Evolutionary conservation across 257 asterid genomes (phyloP), one percentile per base, ranked within the genome.

Genomic region (Salvia hispanica): DNA sequence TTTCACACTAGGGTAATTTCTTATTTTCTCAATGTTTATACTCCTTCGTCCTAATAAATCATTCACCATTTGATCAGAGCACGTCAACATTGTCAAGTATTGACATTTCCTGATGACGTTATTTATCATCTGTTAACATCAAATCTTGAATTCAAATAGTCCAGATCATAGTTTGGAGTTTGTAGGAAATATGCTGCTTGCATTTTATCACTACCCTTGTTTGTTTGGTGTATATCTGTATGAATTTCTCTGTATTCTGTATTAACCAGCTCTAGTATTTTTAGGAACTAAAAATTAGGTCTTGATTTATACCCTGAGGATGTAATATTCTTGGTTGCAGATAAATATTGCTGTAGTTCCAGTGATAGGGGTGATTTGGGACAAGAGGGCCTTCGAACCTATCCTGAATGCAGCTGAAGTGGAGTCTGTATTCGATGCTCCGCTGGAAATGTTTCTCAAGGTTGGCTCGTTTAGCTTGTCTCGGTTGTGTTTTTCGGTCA

Each of bases 401-500:
- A 70, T 69, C 39, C 85, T 73, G 37, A 89, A 85, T 76, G 74
- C 86, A 14, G 86, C 85, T 25, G 31, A 25, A 25, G 31, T 25
- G 31, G 31, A 25, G 31, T 25, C 85, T 3, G 64, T 89, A 45
- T 92, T 89, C 33, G 87, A 89, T 76, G 92, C 92, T 62, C 96
- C 96, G 10, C 61, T 92, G 62, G 88, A 86, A 65, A 89, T 87
- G 92, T 89, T 92, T 82, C 93, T 88, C 62, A 83, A 85, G 95
- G 96, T 87, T 33, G 52, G 50, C 61, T 34, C 15, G 15, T 61
- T 58, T 45, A n/a, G 14, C 42, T 55, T 4, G 60, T 7, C 45
- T 34, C 50, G 7, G 9, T 43, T 31, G 40, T 57, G 57, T 5
- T 18, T 18, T 37, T 36, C 47, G 4, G 21, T 67, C 61, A 3